phyloP scores from a whole-genome alignment of 768 basidiomycete species.

The Hygrocybe punicea region DNA sequence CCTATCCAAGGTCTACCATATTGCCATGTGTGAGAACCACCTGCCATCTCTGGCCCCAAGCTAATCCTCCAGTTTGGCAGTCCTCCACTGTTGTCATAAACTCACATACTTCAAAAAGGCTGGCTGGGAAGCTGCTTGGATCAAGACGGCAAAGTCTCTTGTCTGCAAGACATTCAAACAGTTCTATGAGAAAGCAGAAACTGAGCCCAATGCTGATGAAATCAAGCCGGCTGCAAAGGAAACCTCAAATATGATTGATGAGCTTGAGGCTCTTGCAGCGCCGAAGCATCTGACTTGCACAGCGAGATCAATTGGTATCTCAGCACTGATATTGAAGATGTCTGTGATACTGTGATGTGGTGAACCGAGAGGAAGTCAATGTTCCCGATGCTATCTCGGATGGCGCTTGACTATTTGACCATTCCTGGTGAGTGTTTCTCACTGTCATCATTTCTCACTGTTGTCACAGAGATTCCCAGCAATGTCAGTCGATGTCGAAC shows the following conservation, averaged over 20 bases:
- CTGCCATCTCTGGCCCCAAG: too few relatives aligned
- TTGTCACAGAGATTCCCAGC: constrained; percentile 15
- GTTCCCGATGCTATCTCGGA: constrained; percentile 21
- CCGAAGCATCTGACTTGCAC: constrained; percentile 3
- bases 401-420: constrained; percentile 28
- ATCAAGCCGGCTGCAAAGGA: neutral
- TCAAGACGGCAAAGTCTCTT: constrained; percentile 18
- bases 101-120: constrained; percentile 26
- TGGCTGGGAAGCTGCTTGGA: constrained; percentile 27
- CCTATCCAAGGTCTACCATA: constrained; percentile 28
- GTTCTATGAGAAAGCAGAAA: neutral
- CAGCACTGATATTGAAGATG: constrained; percentile 2
- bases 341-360: constrained; percentile 8
- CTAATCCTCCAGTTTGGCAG: constrained; percentile 10
- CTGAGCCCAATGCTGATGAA: neutral
- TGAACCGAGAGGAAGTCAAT: constrained; percentile 5
- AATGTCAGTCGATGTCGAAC: constrained; percentile 33
- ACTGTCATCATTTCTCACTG: neutral
- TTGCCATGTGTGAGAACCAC: constrained; percentile 27
- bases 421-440: constrained; percentile 18
- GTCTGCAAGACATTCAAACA: constrained; percentile 8
- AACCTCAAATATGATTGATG: constrained; percentile 17
- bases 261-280: constrained; percentile 3
- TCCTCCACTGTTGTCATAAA: constrained; percentile 31
- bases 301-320: constrained; percentile 15